phyloP scores from a whole-genome alignment of 257 asterid genomes.

The Solanum peruvianum region DNA sequence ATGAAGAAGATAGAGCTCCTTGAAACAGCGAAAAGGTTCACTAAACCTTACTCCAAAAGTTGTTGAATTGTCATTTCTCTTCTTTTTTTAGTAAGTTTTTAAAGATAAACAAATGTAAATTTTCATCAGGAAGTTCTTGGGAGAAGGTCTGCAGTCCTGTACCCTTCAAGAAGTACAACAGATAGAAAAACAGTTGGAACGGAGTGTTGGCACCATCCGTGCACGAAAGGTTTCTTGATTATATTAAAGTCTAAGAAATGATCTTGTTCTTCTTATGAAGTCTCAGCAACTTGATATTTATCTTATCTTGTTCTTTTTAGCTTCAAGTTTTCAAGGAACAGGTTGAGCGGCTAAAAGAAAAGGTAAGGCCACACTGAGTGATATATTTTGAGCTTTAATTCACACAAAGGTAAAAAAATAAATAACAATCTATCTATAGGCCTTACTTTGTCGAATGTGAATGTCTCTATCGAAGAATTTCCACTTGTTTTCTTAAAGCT shows the following conservation, averaged over 20 bases:
- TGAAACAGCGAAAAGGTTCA: constrained; percentile 64
- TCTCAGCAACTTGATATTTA: background rate
- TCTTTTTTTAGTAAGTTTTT: background rate
- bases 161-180: constrained; percentile 60
- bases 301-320: constrained; percentile 16
- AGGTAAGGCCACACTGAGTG: constrained; percentile 24
- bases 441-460: background rate
- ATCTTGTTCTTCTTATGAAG: background rate
- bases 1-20: constrained; percentile 72
- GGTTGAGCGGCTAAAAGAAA: constrained; percentile 55
- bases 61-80: background rate
- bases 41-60: background rate
- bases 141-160: constrained; percentile 67
- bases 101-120: background rate
- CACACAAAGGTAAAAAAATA: background rate
- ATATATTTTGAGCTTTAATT: background rate
- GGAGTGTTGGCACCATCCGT: constrained; percentile 52
- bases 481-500: background rate
- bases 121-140: constrained; percentile 56
- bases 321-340: constrained; percentile 73
- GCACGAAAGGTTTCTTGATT: constrained; percentile 51
- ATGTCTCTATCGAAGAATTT: background rate
- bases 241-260: background rate
- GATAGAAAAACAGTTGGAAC: constrained; percentile 73
- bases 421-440: background rate